phyloP scores from a whole-genome alignment of 345 rosid genomes.

The Cardamine chenopodiifolia region DNA sequence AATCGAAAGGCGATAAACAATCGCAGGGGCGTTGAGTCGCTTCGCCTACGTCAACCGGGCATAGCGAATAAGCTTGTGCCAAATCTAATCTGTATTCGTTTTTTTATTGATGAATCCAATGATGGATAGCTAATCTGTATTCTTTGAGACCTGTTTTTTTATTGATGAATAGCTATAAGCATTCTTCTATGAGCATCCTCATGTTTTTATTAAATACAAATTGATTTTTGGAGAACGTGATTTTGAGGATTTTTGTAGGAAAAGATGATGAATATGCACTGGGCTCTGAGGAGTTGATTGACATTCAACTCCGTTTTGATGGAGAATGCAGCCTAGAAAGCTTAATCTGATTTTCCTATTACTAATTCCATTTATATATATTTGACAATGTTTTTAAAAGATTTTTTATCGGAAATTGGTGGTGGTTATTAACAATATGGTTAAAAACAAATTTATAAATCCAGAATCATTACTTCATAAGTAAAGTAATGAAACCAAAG shows the following conservation, averaged over 20 bases:
- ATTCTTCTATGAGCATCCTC: slow-evolving; percentile 34
- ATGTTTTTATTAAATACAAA: background rate
- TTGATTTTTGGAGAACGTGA: background rate
- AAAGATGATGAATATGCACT: slow-evolving; percentile 48
- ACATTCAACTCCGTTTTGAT: slow-evolving; percentile 41
- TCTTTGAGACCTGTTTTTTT: slow-evolving; percentile 46
- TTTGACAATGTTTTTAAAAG: background rate
- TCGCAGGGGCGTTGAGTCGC: slow-evolving; percentile 47
- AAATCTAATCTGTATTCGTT: background rate
- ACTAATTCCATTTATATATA: background rate
- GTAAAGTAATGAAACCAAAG: background rate
- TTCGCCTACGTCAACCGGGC: slow-evolving; percentile 29
- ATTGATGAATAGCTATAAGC: slow-evolving; percentile 43
- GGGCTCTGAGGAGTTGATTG: slow-evolving; percentile 48
- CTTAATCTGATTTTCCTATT: slow-evolving; percentile 32
- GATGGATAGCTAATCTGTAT: slow-evolving; percentile 46
- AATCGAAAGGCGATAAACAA: slow-evolving; percentile 11
- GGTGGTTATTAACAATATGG: background rate
- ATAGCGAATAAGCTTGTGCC: slow-evolving; percentile 45
- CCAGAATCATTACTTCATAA: no score
- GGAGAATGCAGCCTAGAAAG: slow-evolving; percentile 47
- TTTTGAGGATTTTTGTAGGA: background rate
- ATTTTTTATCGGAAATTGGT: no score
- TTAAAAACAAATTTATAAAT: background rate
- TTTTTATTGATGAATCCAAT: slow-evolving; percentile 25